Evolutionary conservation across 129 eudicot species (phyloP).

Genomic region (Lonicera japonica): DNA sequence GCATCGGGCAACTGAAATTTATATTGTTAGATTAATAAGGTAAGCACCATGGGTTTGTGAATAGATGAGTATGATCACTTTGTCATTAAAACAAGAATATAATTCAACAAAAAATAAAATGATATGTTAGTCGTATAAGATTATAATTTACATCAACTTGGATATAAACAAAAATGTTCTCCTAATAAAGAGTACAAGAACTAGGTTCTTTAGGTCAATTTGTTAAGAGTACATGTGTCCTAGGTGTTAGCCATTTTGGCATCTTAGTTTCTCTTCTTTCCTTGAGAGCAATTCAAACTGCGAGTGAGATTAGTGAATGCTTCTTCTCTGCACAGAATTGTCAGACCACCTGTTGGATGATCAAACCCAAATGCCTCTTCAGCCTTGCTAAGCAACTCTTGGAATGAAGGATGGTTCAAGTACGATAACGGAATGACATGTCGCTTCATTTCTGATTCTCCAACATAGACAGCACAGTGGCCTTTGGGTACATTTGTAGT

Average conservation of each 20-base stretch:
- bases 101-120: too few species aligned
- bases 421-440: constrained; percentile 37
- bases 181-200: too few species aligned
- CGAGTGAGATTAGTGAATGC: constrained; percentile 13
- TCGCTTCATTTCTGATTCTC: constrained; percentile 26
- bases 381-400: constrained; percentile 30
- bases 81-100: too few species aligned
- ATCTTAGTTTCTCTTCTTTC: background rate
- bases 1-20: too few species aligned
- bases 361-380: constrained; percentile 41
- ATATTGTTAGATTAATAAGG: too few species aligned
- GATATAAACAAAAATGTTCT: too few species aligned
- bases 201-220: background rate
- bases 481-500: constrained; percentile 37
- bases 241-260: background rate
- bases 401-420: constrained; percentile 42
- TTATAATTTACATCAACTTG: too few species aligned
- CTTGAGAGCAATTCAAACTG: background rate
- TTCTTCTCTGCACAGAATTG: constrained; percentile 48
- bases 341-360: constrained; percentile 52
- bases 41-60: too few species aligned
- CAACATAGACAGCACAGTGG: constrained; percentile 52
- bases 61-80: too few species aligned
- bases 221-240: background rate
- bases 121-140: too few species aligned